These are phyloP conservation scores for Lophium mytilinum DNA, from an alignment of 495 filamentous ascomycete genomes.

Conservation along the genomic window DNA sequence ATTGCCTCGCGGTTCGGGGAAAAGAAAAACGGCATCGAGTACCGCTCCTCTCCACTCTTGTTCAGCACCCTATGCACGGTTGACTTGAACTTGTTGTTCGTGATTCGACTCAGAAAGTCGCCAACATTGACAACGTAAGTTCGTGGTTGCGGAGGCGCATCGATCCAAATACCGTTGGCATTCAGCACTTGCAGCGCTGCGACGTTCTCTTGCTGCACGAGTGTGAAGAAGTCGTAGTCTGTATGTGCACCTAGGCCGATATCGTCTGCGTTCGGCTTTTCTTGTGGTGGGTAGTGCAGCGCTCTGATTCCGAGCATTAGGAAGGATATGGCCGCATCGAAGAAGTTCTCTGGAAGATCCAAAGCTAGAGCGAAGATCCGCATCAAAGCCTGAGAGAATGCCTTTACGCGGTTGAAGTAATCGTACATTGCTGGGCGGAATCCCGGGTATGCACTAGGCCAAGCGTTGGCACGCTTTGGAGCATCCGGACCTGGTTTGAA, in stretches of 20 bases:
- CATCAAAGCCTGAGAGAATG: conserved; percentile 6
- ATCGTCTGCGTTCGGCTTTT: conserved; percentile 1
- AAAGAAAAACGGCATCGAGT: conserved; percentile 15
- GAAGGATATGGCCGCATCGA: conserved; percentile 5
- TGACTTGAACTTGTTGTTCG: conserved; percentile 8
- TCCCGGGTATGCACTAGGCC: conserved; percentile 3
- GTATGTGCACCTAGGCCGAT: conserved; percentile 19
- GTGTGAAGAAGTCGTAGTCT: conserved; percentile 21
- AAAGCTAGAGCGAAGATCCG: conserved; percentile 14
- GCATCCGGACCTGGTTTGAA: not conserved
- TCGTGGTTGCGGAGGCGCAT: conserved; percentile 37
- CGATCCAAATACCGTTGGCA: conserved; percentile 44
- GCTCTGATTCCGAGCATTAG: conserved; percentile 13
- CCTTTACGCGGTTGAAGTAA: conserved; percentile 10
- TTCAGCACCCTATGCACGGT: conserved; percentile 14
- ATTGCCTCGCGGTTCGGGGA: conserved; percentile 9
- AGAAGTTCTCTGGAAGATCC: conserved; percentile 9
- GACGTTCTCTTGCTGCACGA: conserved; percentile 32
- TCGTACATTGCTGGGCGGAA: conserved; percentile 15
- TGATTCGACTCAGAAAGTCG: conserved; percentile 12
- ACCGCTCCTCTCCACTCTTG: conserved; percentile 16
- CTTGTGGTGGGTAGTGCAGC: conserved; percentile 14
- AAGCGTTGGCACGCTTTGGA: conserved; percentile 11
- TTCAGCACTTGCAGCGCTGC: conserved; percentile 43
- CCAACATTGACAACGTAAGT: conserved; percentile 13